phyloP scores from a whole-genome alignment of 495 filamentous ascomycete species.

The Monascus purpureus region DNA sequence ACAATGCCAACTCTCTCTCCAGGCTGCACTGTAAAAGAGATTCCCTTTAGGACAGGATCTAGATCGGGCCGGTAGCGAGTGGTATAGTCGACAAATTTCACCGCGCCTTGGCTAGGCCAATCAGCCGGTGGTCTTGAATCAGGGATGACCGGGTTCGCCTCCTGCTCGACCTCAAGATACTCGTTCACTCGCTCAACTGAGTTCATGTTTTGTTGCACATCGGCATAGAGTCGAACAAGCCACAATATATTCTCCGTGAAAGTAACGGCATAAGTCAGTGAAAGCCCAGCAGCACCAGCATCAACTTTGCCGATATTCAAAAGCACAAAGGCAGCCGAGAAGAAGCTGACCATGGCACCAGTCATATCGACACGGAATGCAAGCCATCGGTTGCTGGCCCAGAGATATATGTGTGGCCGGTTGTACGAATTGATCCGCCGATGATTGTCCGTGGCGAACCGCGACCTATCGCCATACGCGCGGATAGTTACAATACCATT shows the following conservation, averaged over 20 bases:
- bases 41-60: constrained; percentile 67
- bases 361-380: constrained; percentile 82
- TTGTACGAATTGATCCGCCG: constrained; percentile 77
- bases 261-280: constrained; percentile 93
- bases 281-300: constrained; percentile 87
- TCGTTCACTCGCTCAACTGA: constrained; percentile 97
- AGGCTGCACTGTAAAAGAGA: constrained; percentile 75
- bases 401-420: constrained; percentile 89
- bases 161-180: constrained; percentile 93
- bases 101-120: constrained; percentile 79
- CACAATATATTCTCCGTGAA: constrained; percentile 97
- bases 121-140: constrained; percentile 59
- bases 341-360: constrained; percentile 87
- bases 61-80: constrained; percentile 83
- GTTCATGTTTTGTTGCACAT: constrained; percentile 99
- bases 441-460: constrained; percentile 91
- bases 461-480: constrained; percentile 86
- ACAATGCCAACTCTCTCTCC: constrained; percentile 95
- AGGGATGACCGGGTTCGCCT: constrained; percentile 64
- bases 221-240: constrained; percentile 89
- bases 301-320: constrained; percentile 73
- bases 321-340: constrained; percentile 84
- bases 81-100: constrained; percentile 76
- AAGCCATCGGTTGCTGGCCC: constrained; percentile 97
- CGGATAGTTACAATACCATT: constrained; percentile 95